These are phyloP conservation scores for Rhodotorula sp. DNA, from an alignment of 1,284 basidiomycete genomes.

Conservation along the genomic window DNA sequence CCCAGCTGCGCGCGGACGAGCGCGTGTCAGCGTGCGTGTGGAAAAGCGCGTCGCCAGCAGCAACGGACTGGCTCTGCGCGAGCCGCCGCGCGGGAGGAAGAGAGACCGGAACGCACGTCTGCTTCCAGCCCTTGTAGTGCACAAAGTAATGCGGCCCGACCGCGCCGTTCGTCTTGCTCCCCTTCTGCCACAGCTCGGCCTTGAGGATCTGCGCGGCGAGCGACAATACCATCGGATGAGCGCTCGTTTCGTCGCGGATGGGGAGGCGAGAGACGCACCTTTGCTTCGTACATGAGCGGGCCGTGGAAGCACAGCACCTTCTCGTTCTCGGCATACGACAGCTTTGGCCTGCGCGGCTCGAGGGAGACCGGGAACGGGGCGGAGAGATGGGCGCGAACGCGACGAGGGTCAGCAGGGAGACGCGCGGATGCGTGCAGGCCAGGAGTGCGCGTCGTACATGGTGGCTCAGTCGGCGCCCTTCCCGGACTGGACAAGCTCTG, in stretches of 20 bases:
- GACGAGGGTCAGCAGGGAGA: neutral
- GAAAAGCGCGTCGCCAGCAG: too few species aligned
- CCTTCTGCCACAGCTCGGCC: slow-evolving; percentile 71
- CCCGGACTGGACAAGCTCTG: too few species aligned
- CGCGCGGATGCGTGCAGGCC: too few species aligned
- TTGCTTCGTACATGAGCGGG: slow-evolving; percentile 87
- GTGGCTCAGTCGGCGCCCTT: neutral
- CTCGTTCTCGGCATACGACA: slow-evolving; percentile 60
- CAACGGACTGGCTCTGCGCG: neutral
- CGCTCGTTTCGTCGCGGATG: slow-evolving; percentile 15
- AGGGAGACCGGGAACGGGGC: neutral
- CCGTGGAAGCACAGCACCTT: slow-evolving; percentile 91
- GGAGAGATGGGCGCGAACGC: neutral
- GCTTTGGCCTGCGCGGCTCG: slow-evolving; percentile 24
- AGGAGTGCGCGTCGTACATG: neutral
- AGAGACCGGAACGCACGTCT: slow-evolving; percentile 67
- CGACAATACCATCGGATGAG: neutral
- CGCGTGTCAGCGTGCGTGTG: neutral
- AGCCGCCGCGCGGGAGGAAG: neutral
- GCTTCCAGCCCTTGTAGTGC: slow-evolving; percentile 99
- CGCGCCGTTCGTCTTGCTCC: slow-evolving; percentile 65
- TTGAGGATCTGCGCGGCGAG: slow-evolving; percentile 65
- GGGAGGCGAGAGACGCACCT: slow-evolving; percentile 55
- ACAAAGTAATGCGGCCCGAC: slow-evolving; percentile 87
- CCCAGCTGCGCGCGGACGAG: slow-evolving; percentile 68